Evolutionary conservation across 176 grass and related monocot species (phyloP), one percentile per base, ranked within the genome.

Genomic region (Metroxylon sagu): DNA sequence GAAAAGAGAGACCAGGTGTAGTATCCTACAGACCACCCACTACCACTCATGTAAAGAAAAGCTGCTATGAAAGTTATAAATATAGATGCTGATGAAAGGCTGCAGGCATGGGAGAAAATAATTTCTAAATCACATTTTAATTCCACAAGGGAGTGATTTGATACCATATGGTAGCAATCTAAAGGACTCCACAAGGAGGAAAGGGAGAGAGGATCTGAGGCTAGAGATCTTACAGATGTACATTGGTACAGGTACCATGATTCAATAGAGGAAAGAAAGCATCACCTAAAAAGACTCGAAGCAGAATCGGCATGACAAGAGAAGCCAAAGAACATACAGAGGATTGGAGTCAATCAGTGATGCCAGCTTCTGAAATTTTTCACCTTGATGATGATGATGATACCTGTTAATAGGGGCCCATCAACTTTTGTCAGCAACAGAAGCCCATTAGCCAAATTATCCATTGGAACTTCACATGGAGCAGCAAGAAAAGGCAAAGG

Each of bases 71-170:
- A 43, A 48, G 67, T 16, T 61, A 63, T 62, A 26, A 43, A 74
- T 80, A 73, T 67, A 61, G 69, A 76, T 81, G 63, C 71, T 49
- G 52, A 77, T 23, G 56, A 25, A 78, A 88, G 76, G 77, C 84
- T 84, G 82, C 75, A 25, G 79, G 77, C 66, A 65, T 75, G 77
- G 77, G 60, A 66, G 71, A 75, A 66, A 60, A 96, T 83, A 77
- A 86, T 87, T 61, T 57, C 68, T 61, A 74, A 78, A 91, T 87
- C 80, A 87, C 73, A 80, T 60, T 71, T 60, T 69, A 74, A 66
- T 69, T 60, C 29, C 49, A 29, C 68, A 56, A 78, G 75, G 72
- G 63, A 81, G 60, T 81, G 86, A 65, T 6, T 75, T 64, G 56
- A 52, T 71, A 43, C 7, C 25, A 23, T 60, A 21, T 39, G 60